phyloP scores from a whole-genome alignment of 2,329 filamentous ascomycete species.

The Polytolypa hystricis region DNA sequence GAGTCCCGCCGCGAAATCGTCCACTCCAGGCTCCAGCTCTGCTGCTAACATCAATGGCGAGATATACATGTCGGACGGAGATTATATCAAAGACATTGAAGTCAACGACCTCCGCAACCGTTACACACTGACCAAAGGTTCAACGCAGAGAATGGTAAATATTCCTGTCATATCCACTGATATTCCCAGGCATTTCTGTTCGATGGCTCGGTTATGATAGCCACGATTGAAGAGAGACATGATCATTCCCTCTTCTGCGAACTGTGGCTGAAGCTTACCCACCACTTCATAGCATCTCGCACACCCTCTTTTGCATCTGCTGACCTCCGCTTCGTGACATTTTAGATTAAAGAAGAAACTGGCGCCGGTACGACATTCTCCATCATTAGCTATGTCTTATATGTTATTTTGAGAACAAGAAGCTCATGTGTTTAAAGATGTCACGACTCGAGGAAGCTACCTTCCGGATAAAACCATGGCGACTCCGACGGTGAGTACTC shows the following conservation, averaged over 20 bases:
- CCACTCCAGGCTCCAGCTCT: slow-evolving; percentile 38
- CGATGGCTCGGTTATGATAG: slow-evolving; percentile 23
- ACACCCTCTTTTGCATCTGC: slow-evolving; percentile 74
- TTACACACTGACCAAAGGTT: slow-evolving; percentile 92
- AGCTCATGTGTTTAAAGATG: slow-evolving; percentile 71
- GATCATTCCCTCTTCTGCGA: slow-evolving; percentile 20
- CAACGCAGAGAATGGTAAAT: slow-evolving; percentile 99
- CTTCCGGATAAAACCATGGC: slow-evolving; percentile 98
- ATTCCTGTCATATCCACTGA: slow-evolving; percentile 60
- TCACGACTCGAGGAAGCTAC: slow-evolving; percentile 93
- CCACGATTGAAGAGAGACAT: slow-evolving; percentile 16
- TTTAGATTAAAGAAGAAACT: slow-evolving; percentile 99
- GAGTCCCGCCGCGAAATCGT: slow-evolving; percentile 45
- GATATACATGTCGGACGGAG: slow-evolving; percentile 89
- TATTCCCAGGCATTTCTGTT: slow-evolving; percentile 38
- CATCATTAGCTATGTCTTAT: slow-evolving; percentile 28
- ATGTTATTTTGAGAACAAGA: slow-evolving; percentile 41
- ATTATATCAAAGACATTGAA: slow-evolving; percentile 98
- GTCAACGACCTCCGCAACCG: slow-evolving; percentile 96
- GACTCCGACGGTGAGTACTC: slow-evolving; percentile 65
- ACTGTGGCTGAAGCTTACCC: slow-evolving; percentile 55
- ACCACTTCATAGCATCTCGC: slow-evolving; percentile 48
- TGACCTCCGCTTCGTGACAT: slow-evolving; percentile 80
- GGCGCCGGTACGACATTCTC: slow-evolving; percentile 86
- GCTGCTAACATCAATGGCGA: slow-evolving; percentile 63